Percentiles rank a stretch among this genome's conserved stretches.
phyloP scores from a whole-genome alignment of 805 yeast genomes.

The Metschnikowia dekortorum region DNA sequence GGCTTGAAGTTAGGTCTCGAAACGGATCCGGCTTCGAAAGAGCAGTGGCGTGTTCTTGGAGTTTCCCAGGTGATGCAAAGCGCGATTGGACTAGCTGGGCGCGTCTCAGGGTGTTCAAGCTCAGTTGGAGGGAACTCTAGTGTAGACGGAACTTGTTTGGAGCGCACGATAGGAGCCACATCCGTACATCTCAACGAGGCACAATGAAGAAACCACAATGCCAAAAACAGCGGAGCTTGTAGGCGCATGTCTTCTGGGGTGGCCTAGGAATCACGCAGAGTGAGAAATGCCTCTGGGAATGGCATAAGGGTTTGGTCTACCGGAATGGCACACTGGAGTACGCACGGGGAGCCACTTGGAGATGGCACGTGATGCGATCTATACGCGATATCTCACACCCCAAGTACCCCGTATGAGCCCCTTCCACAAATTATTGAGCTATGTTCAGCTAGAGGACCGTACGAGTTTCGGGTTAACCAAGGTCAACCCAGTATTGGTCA shows the following conservation, averaged over 20 bases:
- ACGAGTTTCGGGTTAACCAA: constrained; percentile 18
- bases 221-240: no score
- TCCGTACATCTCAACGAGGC: neutral
- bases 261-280: no score
- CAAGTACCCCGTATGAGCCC: constrained; percentile 1
- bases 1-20: neutral
- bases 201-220: no score
- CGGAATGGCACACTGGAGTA: no score
- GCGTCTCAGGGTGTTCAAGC: neutral
- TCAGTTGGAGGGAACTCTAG: neutral
- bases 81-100: neutral
- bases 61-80: neutral
- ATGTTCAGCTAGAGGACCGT: constrained; percentile 24
- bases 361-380: neutral
- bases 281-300: no score
- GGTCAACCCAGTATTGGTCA: constrained; percentile 7
- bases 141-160: neutral
- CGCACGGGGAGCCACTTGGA: no score
- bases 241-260: no score
- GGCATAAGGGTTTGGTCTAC: no score
- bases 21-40: neutral
- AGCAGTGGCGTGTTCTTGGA: neutral
- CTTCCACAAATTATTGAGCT: constrained; percentile 15
- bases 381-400: neutral
- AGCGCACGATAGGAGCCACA: neutral